These are phyloP conservation scores for Dioszegia hungarica DNA, from an alignment of 768 basidiomycete species.

Conservation along the genomic window DNA sequence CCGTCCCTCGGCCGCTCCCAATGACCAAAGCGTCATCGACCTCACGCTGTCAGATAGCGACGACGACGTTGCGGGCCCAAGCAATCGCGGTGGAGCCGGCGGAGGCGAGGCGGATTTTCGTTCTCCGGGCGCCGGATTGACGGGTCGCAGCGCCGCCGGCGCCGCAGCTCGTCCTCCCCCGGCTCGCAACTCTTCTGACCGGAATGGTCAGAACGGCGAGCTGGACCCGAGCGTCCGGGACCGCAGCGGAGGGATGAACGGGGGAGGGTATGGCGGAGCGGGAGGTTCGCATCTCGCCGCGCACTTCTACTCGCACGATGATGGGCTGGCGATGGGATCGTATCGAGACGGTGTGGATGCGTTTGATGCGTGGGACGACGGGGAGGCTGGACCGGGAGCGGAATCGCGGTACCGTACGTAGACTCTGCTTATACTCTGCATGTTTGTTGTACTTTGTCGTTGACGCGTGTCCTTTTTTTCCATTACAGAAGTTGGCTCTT, in stretches of 20 bases:
- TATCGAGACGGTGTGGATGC: background rate
- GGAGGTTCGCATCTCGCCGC: too few species aligned
- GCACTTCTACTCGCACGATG: too few species aligned
- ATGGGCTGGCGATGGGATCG: background rate
- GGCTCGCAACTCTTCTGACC: too few species aligned
- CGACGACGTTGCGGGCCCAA: constrained; percentile 12
- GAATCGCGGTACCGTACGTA: constrained; percentile 4
- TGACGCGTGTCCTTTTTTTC: too few species aligned
- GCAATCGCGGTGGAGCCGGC: background rate
- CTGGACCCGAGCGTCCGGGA: background rate
- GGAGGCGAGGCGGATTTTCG: constrained; percentile 24
- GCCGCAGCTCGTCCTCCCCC: background rate
- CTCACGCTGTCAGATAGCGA: constrained; percentile 32
- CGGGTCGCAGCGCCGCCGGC: constrained; percentile 22
- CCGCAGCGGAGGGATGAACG: too few species aligned
- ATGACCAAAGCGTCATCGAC: constrained; percentile 24
- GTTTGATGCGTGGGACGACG: background rate
- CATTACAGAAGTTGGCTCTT: too few species aligned
- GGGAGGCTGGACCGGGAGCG: background rate
- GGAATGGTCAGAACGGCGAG: background rate
- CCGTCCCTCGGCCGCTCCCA: constrained; percentile 9
- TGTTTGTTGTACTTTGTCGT: background rate
- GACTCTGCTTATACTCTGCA: background rate
- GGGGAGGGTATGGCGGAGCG: too few species aligned
- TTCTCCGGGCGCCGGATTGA: constrained; percentile 29